These are phyloP conservation scores for Pseudisothecium myosuroides DNA, from an alignment of 225 moss, liverwort and hornwort genomes.

Conservation along the genomic window DNA sequence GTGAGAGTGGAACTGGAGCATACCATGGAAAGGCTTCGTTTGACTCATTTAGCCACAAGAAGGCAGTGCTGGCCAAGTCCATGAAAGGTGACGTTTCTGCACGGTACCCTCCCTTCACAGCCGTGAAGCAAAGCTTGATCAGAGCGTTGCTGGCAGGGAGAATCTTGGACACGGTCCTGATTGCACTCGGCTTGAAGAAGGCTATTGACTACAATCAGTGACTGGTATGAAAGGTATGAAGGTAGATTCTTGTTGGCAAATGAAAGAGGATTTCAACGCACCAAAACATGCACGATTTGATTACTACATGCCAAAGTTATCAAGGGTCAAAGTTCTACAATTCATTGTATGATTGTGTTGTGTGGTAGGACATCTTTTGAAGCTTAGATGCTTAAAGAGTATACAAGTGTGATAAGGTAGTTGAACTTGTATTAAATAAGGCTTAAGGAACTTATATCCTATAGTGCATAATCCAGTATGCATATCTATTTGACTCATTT, in stretches of 20 bases:
- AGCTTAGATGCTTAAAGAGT: neutral
- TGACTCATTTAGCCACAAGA: slow-evolving; percentile 60
- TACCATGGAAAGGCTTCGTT: slow-evolving; percentile 73
- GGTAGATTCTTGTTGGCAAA: neutral
- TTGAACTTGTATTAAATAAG: neutral
- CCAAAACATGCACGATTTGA: neutral
- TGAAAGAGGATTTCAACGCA: neutral
- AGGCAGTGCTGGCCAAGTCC: slow-evolving; percentile 23
- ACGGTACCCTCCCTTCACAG: slow-evolving; percentile 67
- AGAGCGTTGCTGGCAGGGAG: slow-evolving; percentile 27
- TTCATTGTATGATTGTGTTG: too few species aligned
- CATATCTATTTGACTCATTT: neutral
- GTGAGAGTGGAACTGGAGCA: slow-evolving; percentile 70
- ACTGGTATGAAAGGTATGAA: neutral
- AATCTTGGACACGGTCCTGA: slow-evolving; percentile 4
- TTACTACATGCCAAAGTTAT: neutral
- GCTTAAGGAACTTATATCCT: neutral
- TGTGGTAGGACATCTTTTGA: neutral
- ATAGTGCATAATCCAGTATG: neutral
- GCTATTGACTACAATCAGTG: neutral
- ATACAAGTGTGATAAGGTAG: neutral
- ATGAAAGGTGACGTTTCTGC: slow-evolving; percentile 27
- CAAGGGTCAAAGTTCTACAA: neutral
- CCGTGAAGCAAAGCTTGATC: slow-evolving; percentile 33
- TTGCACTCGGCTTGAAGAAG: slow-evolving; percentile 30